phyloP scores from a whole-genome alignment of 805 yeast genomes.

The Hemisphaericaspora nanyangensis region DNA sequence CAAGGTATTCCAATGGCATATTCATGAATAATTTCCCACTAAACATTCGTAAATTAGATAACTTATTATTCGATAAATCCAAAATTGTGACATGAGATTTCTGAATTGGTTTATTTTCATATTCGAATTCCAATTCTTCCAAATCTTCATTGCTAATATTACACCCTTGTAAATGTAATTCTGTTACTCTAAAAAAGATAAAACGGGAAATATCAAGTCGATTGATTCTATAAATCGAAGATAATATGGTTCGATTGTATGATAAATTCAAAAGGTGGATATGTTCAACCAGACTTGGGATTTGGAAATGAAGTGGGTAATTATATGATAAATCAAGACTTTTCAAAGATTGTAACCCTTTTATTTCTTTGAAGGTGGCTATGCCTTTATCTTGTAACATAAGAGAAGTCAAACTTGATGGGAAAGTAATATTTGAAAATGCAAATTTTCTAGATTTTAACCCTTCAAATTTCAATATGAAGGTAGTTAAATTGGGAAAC shows the following conservation, averaged over 20 bases:
- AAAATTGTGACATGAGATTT: background rate
- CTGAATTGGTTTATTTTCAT: constrained; percentile 1
- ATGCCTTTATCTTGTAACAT: constrained; percentile 8
- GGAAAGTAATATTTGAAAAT: constrained; percentile 5
- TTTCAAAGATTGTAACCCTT: background rate
- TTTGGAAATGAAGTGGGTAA: constrained; percentile 4
- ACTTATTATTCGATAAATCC: constrained; percentile 7
- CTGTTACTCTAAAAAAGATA: constrained; percentile 5
- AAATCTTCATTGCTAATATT: constrained; percentile 10
- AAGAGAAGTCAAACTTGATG: constrained; percentile 3
- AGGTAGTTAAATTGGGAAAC: constrained; percentile 6
- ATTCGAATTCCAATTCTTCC: constrained; percentile 8
- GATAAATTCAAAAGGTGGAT: constrained; percentile 6
- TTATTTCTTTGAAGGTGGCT: constrained; percentile 1
- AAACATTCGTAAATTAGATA: constrained; percentile 9
- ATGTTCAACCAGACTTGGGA: background rate
- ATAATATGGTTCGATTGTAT: constrained; percentile 7
- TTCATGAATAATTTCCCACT: constrained; percentile 3
- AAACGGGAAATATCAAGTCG: constrained; percentile 5
- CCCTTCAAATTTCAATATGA: constrained; percentile 7
- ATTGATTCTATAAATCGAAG: constrained; percentile 7
- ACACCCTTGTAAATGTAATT: constrained; percentile 8
- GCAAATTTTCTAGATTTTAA: constrained; percentile 4
- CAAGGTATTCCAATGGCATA: constrained; percentile 8
- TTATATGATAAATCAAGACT: constrained; percentile 9